These are phyloP conservation scores for Thraustochytrium sp. DNA, from an alignment of 352 stramenopile species.

Conservation along the genomic window DNA sequence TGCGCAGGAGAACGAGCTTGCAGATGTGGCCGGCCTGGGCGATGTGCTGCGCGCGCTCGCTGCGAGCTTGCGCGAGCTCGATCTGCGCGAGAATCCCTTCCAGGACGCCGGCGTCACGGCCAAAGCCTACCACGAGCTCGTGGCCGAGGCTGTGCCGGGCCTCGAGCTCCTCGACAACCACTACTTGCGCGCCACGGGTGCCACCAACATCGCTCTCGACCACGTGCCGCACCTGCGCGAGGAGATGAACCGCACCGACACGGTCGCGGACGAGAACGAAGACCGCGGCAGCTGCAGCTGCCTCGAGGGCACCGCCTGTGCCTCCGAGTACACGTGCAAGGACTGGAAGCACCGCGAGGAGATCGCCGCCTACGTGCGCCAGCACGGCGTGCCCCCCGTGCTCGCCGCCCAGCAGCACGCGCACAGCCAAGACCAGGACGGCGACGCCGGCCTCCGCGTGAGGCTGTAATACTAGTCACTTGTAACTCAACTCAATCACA, in stretches of 20 bases:
- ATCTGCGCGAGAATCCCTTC: constrained; percentile 29
- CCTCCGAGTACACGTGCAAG: constrained; percentile 22
- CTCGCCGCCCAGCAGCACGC: not conserved
- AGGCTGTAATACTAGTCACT: too few species aligned
- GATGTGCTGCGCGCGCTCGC: not conserved
- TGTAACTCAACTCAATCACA: too few species aligned
- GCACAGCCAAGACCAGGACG: too few species aligned
- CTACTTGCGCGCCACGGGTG: not conserved
- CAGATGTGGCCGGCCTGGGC: not conserved
- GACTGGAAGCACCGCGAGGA: constrained; percentile 25
- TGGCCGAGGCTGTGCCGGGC: not conserved
- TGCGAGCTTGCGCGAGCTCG: not conserved
- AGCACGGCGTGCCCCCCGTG: not conserved
- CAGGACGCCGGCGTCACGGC: not conserved
- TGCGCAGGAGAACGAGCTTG: constrained; percentile 18
- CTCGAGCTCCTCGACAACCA: constrained; percentile 15
- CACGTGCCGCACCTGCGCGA: not conserved
- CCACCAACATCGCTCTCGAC: not conserved
- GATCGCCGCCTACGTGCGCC: constrained; percentile 19
- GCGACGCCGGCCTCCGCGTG: too few species aligned
- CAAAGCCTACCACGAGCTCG: not conserved
- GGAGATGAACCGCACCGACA: constrained; percentile 35
- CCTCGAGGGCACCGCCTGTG: not conserved
- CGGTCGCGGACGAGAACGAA: constrained; percentile 18
- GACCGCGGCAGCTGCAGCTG: constrained; percentile 35